Evolutionary conservation across 805 yeast genomes (phyloP), one percentile per base, ranked within the genome.

Genomic region (Wickerhamomyces bisporus): DNA sequence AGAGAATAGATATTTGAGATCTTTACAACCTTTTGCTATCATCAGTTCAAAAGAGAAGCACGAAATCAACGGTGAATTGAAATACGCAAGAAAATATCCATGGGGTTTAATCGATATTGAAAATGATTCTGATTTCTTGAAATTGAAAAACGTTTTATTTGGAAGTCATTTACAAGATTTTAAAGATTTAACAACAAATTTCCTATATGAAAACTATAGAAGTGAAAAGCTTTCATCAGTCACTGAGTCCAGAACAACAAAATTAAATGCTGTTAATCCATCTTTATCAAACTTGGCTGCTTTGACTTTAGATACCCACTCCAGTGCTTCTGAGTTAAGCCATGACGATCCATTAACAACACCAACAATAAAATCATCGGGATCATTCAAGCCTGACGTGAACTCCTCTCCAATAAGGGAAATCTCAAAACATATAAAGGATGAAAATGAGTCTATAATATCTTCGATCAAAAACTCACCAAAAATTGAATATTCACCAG

Each of bases 121-220:
- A 19, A 60, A 62, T 20, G 62, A 66, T 42, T 71, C 79, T 28
- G 84, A 79, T 50, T 70, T 79, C 52, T 57, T 70, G 6, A 58
- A 74, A 14, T 64, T 86, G 52, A 78, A 81, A 45, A 73, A 81
- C 34, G 91, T 84, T 3, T 58, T 86, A 29, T 75, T 86, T 53
- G 94, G 94, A 6, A 75, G 89, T n/a, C 95, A 86, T 57, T 65
- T 85, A 48, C 83, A 79, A 56, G 93, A 84, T 52, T 75, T 84
- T 53, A 83, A 84, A 62, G 94, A 85, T 52, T 67, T 83, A 42
- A 86, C 94, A 21, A 87, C 82, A 50, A 85, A 79, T 49, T 69
- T 78, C 60, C 62, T 84, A 38, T 84, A 84, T 60, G 94, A 84
- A 55, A 78, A 80, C 41, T 84, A 83, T 57, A 75, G 95, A 64